A percentile compares a stretch with the other conserved stretches of the same genome.
Conservation (phyloP, 192 early-diverging fungal species). For the Entomortierella beljakovae region DNA sequence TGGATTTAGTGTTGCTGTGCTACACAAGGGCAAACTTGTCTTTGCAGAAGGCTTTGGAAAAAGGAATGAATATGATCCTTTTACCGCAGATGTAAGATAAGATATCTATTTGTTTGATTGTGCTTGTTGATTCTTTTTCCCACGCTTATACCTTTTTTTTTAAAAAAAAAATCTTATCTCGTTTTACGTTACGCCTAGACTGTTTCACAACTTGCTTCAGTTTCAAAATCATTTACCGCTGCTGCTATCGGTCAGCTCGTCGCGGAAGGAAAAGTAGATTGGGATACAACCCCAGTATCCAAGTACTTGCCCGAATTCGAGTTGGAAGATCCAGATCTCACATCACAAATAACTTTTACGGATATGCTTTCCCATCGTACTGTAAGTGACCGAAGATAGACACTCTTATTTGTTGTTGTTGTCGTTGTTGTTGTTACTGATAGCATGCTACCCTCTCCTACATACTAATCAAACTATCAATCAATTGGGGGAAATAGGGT, state of each 20-base stretch:
- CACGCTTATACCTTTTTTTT: not conserved
- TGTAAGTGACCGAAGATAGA: conserved; percentile 1
- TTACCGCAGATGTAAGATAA: not conserved
- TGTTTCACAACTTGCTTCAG: conserved; percentile 9
- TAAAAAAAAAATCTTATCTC: not conserved
- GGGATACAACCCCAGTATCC: conserved; percentile 25
- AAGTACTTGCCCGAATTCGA: conserved; percentile 11
- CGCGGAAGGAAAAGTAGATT: conserved; percentile 31
- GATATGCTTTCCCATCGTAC: conserved; percentile 31
- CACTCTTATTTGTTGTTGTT: too few species aligned
- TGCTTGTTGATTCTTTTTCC: not conserved
- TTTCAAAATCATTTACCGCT: conserved; percentile 26
- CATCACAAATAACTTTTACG: conserved; percentile 19
- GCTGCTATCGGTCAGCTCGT: conserved; percentile 20
- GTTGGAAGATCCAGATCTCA: conserved; percentile 11
- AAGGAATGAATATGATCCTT: not conserved
- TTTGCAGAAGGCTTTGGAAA: not conserved
- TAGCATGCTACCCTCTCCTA: not conserved
- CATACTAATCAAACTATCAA: not conserved
- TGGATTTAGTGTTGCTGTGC: not conserved
- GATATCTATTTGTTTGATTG: not conserved
- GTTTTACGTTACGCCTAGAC: conserved; percentile 7
- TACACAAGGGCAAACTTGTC: not conserved
- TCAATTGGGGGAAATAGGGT: not conserved
- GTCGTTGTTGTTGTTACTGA: too few species aligned